phyloP scores from a whole-genome alignment of 179 eudicot species.

The Vitellaria paradoxa region DNA sequence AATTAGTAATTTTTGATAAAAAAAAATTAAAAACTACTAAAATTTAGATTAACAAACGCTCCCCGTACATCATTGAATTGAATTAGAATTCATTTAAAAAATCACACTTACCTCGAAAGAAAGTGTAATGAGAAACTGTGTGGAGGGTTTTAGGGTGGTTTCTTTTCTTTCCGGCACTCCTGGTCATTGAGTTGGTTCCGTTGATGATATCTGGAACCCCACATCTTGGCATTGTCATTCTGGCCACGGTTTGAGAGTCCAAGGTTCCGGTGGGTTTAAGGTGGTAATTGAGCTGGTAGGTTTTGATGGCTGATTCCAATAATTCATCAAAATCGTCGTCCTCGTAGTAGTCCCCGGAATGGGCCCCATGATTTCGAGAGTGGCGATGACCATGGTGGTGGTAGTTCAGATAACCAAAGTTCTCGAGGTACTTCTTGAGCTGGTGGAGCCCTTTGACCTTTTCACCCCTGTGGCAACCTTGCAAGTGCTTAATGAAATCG shows the following conservation, averaged over 20 bases:
- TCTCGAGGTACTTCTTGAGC: constrained; percentile 27
- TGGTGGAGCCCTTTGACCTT: constrained; percentile 25
- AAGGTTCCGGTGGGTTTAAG: constrained; percentile 25
- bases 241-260: constrained; percentile 19
- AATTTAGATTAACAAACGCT: no score
- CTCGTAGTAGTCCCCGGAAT: neutral
- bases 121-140: constrained; percentile 15
- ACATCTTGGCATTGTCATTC: constrained; percentile 34
- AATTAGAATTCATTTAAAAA: no score
- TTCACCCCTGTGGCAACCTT: constrained; percentile 12
- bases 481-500: constrained; percentile 10
- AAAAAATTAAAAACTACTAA: no score
- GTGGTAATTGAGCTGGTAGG: constrained; percentile 32
- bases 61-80: no score
- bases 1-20: no score
- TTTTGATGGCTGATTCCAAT: constrained; percentile 30
- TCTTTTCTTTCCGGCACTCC: no score
- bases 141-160: neutral
- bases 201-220: constrained; percentile 32
- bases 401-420: constrained; percentile 30
- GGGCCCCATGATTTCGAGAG: neutral
- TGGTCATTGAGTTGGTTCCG: constrained; percentile 10
- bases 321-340: constrained; percentile 29
- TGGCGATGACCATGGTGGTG: no score
- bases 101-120: neutral